Evolutionary conservation across 164 flowering plant species (phyloP), one percentile per base, ranked within the genome.

Genomic region (Berberis vulgaris): DNA sequence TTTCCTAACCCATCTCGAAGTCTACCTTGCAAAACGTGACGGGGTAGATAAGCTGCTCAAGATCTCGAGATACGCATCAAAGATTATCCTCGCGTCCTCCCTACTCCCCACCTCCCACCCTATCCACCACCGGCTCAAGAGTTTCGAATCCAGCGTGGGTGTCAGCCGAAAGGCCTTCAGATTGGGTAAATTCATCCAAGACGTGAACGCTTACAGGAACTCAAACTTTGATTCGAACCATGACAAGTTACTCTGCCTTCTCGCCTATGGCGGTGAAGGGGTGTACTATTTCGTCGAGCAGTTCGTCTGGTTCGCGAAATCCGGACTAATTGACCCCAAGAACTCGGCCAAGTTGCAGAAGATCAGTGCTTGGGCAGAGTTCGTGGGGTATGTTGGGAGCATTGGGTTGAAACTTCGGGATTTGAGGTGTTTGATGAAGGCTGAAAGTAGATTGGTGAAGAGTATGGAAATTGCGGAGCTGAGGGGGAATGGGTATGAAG

Each of bases 41-140:
- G 99, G 99, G 59, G 86, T 94, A 8, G 99, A 94, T 85, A 94
- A 94, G 73, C 86, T 89, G 41, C 86, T 94, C 65, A 94, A 94
- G 74, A 89, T 94, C 77, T 83, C 90, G 43, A 73, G 96, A 26
- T 91, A 94, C 86, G 91, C 98, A 60, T 46, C 96, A 67, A 94
- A 91, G 71, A 77, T 94, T 83, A 73, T 83, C 69, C 75, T 94
- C 72, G 77, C 96, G 70, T 87, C 97, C 49, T 79, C 92, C 0
- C 46, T 79, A 60, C 64, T 81, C 56, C 78, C 81, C 45, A 72
- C 72, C 26, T 11, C 70, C 72, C 74, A 42, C 2, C 39, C 77
- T 41, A 65, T 82, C 6, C 59, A 65, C 46, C 72, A 49, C 40
- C 84, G 85, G 1, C 85, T 87, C 73, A 80, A 79, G 66, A 72